A percentile compares a stretch with the other conserved stretches of the same genome.
These are phyloP conservation scores for Mycena maculata DNA, from an alignment of 768 basidiomycete species.

Conservation along the genomic window DNA sequence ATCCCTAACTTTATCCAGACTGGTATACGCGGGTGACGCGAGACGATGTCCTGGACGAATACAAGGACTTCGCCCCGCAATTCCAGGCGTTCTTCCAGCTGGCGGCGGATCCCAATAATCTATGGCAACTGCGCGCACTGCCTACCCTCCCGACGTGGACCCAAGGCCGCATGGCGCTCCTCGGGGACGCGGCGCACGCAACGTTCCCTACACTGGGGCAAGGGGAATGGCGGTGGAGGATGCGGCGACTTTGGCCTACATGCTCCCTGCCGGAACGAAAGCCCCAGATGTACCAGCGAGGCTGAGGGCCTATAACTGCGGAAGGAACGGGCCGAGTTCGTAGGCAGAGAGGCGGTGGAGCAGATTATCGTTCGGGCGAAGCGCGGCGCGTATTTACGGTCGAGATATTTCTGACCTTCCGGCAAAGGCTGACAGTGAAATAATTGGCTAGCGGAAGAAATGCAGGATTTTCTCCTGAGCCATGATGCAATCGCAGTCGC, in stretches of 20 bases:
- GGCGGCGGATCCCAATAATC: slow-evolving; percentile 1
- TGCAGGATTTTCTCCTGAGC: slow-evolving; percentile 9
- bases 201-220: slow-evolving; percentile 14
- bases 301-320: slow-evolving; percentile 18
- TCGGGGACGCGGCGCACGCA: slow-evolving; percentile 15
- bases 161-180: not conserved
- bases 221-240: slow-evolving; percentile 22
- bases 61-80: slow-evolving; percentile 3
- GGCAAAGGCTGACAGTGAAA: not conserved
- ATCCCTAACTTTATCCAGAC: not conserved
- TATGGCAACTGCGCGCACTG: slow-evolving; percentile 18
- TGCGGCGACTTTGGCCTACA: slow-evolving; percentile 7
- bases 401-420: not conserved
- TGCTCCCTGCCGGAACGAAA: slow-evolving; percentile 13
- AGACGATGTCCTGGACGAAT: slow-evolving; percentile 11
- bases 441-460: not conserved
- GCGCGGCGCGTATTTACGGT: not conserved
- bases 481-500: slow-evolving; percentile 13
- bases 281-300: not conserved
- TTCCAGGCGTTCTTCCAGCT: slow-evolving; percentile 15
- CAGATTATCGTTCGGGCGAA: slow-evolving; percentile 1
- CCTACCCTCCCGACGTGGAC: slow-evolving; percentile 20
- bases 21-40: slow-evolving; percentile 12
- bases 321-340: slow-evolving; percentile 20
- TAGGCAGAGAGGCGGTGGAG: not conserved